Evolutionary conservation across 495 filamentous ascomycete genomes (phyloP).

Genomic region (Trypethelium eluteriae): DNA sequence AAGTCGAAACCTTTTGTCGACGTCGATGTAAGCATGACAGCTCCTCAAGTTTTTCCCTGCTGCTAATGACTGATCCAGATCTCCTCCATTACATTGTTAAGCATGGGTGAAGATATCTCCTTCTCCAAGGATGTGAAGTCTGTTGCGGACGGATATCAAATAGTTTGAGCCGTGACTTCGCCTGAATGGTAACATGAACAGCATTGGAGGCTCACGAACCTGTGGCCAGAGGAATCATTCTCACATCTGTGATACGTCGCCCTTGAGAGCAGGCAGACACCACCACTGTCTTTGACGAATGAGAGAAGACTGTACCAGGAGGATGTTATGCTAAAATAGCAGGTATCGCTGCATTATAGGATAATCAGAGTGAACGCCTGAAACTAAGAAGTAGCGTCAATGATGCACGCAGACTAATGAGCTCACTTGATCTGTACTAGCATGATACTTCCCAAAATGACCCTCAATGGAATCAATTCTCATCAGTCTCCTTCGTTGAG

Average conservation of each 20-base stretch:
- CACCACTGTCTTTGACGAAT: not conserved
- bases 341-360: not conserved
- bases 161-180: conserved; percentile 51
- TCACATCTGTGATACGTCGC: too few relatives aligned
- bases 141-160: conserved; percentile 69
- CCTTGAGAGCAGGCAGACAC: too few relatives aligned
- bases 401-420: not conserved
- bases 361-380: not conserved
- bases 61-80: conserved; percentile 46
- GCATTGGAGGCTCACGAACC: not conserved
- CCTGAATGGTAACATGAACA: too few relatives aligned
- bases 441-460: too few relatives aligned
- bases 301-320: not conserved
- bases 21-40: conserved; percentile 65
- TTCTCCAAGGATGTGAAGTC: conserved; percentile 88
- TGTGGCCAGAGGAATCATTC: not conserved
- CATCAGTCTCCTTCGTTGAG: too few relatives aligned
- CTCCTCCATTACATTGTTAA: conserved; percentile 60
- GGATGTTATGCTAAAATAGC: not conserved
- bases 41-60: conserved; percentile 15
- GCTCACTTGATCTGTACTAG: too few relatives aligned
- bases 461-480: too few relatives aligned
- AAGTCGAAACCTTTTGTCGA: conserved; percentile 81
- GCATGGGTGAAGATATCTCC: conserved; percentile 70
- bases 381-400: not conserved